Base-by-base conservation (phyloP, 1,284 basidiomycete species). In the Naganishia cerealis region DNA sequence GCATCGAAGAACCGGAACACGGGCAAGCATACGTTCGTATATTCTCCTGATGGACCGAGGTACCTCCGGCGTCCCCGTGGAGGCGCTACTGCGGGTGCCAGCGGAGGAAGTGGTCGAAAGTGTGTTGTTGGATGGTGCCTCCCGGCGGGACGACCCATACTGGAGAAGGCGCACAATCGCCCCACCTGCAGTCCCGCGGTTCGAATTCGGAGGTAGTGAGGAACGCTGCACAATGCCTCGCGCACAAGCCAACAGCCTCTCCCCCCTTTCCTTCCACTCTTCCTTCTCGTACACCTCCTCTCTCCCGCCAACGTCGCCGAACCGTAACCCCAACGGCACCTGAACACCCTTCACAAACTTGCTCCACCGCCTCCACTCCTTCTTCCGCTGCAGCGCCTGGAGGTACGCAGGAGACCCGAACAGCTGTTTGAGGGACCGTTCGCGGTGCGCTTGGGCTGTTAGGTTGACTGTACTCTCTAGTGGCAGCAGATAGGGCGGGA, bases 391-490 rank as follows among this genome's bases (percentile, higher is more conserved):
- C 6, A 53, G 4, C 40, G 50, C 52, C 36, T 50, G 36, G n/a
- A 26, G 33, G 50, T 63, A 63, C 36, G 16, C 10, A 13, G 21
- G 13, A 12, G 36, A 39, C 4, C 50, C 61, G 39, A 40, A 63
- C 18, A 50, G 48, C 10, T 63, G 50, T 2, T 52, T 38, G 3
- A 63, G 61, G 18, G 48, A 53, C 18, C 29, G 29, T 8, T 53
- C 50, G 24, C 61, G 61, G 16, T 39, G 24, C 8, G 24, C 38
- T 26, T 52, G 61, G 0, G 40, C 38, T 1, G 61, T 63, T 3
- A 54, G 50, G 50, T 63, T 63, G 36, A 63, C 61, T 13, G 61
- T 63, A 10, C 29, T 40, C n/a, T 24, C 40, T 9, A 63, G 50
- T 12, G 61, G 61, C 12, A 13, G 15, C 2, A 63, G 39, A 24